These are phyloP conservation scores for Actinomortierella wolfii DNA, from an alignment of 371 early-diverging fungal genomes.

Conservation along the genomic window DNA sequence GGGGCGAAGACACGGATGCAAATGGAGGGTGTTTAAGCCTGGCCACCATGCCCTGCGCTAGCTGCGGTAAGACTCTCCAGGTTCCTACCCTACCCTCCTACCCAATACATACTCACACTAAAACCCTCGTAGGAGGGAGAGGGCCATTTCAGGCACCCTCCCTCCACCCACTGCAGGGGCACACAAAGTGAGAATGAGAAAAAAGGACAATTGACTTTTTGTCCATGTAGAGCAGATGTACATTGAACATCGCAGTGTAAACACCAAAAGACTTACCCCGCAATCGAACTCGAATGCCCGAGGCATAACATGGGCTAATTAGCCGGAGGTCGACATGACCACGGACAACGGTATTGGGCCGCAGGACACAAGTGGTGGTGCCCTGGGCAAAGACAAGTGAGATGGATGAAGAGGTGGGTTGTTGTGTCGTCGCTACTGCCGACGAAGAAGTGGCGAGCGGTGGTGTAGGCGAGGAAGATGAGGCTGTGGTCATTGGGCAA, in stretches of 20 bases:
- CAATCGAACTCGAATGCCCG: constrained; percentile 35
- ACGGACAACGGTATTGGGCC: constrained; percentile 55
- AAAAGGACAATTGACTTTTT: constrained; percentile 38
- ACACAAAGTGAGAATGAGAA: constrained; percentile 18
- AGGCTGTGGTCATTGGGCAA: too few species aligned
- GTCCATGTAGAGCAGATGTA: constrained; percentile 6
- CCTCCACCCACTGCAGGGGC: constrained; percentile 4
- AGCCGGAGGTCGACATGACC: constrained; percentile 36
- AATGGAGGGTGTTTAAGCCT: too few species aligned
- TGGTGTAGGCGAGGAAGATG: neutral
- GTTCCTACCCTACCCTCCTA: too few species aligned
- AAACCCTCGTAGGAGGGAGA: too few species aligned
- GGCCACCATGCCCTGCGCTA: too few species aligned
- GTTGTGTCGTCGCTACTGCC: constrained; percentile 3
- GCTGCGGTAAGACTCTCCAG: too few species aligned
- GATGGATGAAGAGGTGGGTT: constrained; percentile 14
- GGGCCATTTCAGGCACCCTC: too few species aligned
- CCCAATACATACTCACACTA: too few species aligned
- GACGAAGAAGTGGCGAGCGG: constrained; percentile 27
- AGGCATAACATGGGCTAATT: constrained; percentile 42
- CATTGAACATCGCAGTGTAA: constrained; percentile 10
- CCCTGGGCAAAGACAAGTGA: constrained; percentile 50
- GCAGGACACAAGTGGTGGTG: constrained; percentile 73
- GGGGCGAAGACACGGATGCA: too few species aligned
- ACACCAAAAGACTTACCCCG: constrained; percentile 28